These are phyloP conservation scores for Microsporum canis DNA, from an alignment of 2,329 filamentous ascomycete species.

Conservation along the genomic window DNA sequence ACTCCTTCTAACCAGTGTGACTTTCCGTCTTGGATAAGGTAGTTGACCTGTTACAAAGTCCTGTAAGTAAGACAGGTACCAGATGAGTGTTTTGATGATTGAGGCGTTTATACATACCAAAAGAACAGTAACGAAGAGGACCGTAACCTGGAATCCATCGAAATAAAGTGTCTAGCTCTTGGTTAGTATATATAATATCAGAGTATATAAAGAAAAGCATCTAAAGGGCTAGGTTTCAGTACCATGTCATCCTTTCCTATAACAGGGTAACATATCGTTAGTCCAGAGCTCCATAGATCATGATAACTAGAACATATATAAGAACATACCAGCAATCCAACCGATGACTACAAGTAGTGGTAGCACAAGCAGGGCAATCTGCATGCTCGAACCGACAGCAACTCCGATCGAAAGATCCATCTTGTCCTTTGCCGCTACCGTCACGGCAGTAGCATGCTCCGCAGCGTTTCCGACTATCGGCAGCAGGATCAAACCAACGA, in stretches of 20 bases:
- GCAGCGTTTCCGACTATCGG: slow-evolving; percentile 57
- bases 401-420: slow-evolving; percentile 59
- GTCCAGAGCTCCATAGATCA: background rate
- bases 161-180: slow-evolving; percentile 43
- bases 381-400: slow-evolving; percentile 54
- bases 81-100: background rate
- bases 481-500: slow-evolving; percentile 52
- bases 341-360: slow-evolving; percentile 51
- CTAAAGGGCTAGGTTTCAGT: background rate
- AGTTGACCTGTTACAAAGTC: slow-evolving; percentile 46
- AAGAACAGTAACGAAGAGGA: slow-evolving; percentile 45
- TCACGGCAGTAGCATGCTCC: slow-evolving; percentile 54
- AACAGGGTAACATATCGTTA: background rate
- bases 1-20: slow-evolving; percentile 51
- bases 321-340: slow-evolving; percentile 42
- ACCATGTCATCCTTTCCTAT: slow-evolving; percentile 46
- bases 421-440: slow-evolving; percentile 53
- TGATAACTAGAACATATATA: background rate
- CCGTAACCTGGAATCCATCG: slow-evolving; percentile 61
- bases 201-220: background rate
- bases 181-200: slow-evolving; percentile 11
- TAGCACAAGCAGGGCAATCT: slow-evolving; percentile 52
- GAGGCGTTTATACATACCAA: slow-evolving; percentile 32
- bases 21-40: slow-evolving; percentile 51
- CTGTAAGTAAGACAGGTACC: background rate